Evolutionary conservation across 78 protist genomes (phyloP).

Genomic region (Anaeramoeba flamelloides): DNA sequence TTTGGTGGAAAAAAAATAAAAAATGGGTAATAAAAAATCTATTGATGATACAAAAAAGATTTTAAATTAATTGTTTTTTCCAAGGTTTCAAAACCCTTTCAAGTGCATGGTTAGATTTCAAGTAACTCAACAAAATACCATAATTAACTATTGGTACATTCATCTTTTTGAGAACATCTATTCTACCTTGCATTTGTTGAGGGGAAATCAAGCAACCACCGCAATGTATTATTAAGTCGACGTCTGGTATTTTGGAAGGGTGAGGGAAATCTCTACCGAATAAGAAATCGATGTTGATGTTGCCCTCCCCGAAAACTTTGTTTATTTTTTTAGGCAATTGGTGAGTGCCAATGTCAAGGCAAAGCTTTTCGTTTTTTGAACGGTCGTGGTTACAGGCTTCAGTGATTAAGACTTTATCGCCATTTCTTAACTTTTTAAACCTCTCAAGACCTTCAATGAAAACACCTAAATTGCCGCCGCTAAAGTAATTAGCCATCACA

Average conservation of each 20-base stretch:
- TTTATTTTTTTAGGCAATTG: slow-evolving; percentile 6
- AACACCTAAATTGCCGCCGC: slow-evolving; percentile 3
- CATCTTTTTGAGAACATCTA: neutral
- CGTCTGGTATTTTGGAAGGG: neutral
- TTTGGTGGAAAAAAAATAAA: too few species aligned
- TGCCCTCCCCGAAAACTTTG: neutral
- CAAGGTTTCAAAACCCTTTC: neutral
- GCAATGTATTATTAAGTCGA: neutral
- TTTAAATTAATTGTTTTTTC: neutral
- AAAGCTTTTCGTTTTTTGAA: neutral
- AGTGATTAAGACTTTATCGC: slow-evolving; percentile 17
- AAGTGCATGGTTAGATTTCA: neutral
- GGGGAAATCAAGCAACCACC: neutral
- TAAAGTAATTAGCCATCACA: slow-evolving; percentile 16
- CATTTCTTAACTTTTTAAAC: neutral
- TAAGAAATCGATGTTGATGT: neutral
- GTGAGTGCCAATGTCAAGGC: slow-evolving; percentile 14
- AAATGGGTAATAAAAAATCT: too few species aligned
- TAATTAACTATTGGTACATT: neutral
- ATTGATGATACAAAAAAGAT: too few species aligned
- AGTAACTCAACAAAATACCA: neutral
- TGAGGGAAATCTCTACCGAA: neutral
- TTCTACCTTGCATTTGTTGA: neutral
- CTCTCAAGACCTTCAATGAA: slow-evolving; percentile 16
- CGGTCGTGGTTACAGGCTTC: slow-evolving; percentile 33